Evolutionary conservation across 176 grass and related monocot genomes (phyloP).

Genomic region (Otatea glauca): DNA sequence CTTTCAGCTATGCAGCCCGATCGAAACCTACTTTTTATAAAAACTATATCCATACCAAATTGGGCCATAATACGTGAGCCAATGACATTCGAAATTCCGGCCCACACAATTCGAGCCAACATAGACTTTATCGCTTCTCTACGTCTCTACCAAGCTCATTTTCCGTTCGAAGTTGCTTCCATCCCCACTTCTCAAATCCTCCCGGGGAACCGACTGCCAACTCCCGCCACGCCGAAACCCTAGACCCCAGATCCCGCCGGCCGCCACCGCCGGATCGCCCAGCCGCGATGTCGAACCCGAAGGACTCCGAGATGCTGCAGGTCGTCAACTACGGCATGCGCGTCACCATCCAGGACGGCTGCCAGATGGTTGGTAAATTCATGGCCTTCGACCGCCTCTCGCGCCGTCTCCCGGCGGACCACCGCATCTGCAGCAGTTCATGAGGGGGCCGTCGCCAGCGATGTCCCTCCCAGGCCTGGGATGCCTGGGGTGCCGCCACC

Average conservation of each 20-base stretch:
- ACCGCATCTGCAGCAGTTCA: conserved; percentile 41
- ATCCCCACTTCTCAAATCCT: neutral
- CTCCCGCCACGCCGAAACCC: too few species aligned
- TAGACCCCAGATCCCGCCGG: too few species aligned
- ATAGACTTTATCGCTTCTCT: neutral
- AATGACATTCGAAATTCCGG: neutral
- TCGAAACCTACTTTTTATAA: too few species aligned
- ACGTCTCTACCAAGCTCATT: neutral
- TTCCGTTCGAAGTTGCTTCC: conserved; percentile 21
- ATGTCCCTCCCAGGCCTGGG: neutral
- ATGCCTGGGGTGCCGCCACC: conserved; percentile 17
- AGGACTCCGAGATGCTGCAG: conserved; percentile 63
- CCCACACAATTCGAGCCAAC: neutral
- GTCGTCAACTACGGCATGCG: conserved; percentile 65
- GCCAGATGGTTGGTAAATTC: conserved; percentile 52
- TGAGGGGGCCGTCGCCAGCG: conserved; percentile 28
- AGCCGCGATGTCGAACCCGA: conserved; percentile 53
- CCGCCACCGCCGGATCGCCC: neutral
- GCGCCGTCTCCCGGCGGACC: neutral
- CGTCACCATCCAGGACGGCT: conserved; percentile 54
- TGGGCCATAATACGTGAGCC: neutral
- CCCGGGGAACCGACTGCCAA: too few species aligned
- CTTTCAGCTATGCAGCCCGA: too few species aligned
- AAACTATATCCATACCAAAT: too few species aligned
- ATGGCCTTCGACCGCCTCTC: conserved; percentile 58